Conservation (phyloP, 2,329 filamentous ascomycete species). For the Dactylellina leptospora region DNA sequence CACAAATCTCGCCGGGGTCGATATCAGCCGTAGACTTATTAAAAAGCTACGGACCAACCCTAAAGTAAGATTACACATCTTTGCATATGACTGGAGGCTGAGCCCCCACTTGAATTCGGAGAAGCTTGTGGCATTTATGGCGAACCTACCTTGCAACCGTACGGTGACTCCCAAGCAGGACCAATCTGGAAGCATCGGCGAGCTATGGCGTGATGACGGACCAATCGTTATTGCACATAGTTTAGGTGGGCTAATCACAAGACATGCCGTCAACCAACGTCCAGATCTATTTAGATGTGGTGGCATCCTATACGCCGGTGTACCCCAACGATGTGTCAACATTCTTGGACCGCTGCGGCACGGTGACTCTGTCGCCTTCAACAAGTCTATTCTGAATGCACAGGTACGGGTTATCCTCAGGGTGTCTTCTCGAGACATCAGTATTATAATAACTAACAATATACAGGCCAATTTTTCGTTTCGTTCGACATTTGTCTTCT, state of each 20-base stretch:
- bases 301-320: slow-evolving; percentile 84
- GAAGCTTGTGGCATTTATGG: slow-evolving; percentile 76
- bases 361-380: slow-evolving; percentile 89
- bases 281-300: slow-evolving; percentile 77
- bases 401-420: slow-evolving; percentile 63
- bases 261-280: slow-evolving; percentile 83
- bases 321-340: slow-evolving; percentile 86
- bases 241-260: slow-evolving; percentile 84
- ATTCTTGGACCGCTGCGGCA: slow-evolving; percentile 88
- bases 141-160: slow-evolving; percentile 77
- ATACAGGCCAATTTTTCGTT: slow-evolving; percentile 82
- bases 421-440: not conserved
- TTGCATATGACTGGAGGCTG: slow-evolving; percentile 93
- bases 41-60: slow-evolving; percentile 80
- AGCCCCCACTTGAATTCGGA: slow-evolving; percentile 79
- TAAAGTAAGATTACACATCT: slow-evolving; percentile 80
- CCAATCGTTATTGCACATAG: slow-evolving; percentile 86
- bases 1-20: slow-evolving; percentile 89
- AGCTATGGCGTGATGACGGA: slow-evolving; percentile 62
- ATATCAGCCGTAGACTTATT: slow-evolving; percentile 83
- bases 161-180: slow-evolving; percentile 62
- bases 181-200: slow-evolving; percentile 62
- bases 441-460: not conserved
- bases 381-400: slow-evolving; percentile 86
- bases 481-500: slow-evolving; percentile 81